Evolutionary conservation across 306 rosid species (phyloP).

Genomic region (Rosa rugosa): DNA sequence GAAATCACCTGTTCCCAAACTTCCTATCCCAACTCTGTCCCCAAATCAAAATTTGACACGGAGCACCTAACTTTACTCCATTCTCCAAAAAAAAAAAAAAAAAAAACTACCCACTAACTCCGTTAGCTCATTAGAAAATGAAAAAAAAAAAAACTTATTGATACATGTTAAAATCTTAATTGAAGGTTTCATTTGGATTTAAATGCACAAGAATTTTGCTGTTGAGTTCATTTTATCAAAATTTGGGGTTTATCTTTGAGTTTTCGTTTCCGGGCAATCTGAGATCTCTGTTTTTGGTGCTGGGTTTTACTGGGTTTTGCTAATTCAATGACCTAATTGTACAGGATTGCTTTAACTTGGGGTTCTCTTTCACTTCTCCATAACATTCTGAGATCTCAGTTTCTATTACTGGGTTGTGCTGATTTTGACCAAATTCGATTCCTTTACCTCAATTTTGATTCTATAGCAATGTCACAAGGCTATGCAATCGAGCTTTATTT

Average conservation of each 20-base stretch:
- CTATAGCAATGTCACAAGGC: slow-evolving; percentile 65
- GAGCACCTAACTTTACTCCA: too few species aligned
- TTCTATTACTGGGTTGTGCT: neutral
- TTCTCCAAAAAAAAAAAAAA: too few species aligned
- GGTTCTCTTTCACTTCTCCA: neutral
- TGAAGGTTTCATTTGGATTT: too few species aligned
- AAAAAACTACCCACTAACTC: too few species aligned
- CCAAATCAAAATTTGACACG: too few species aligned
- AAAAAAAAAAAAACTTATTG: too few species aligned
- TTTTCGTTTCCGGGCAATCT: slow-evolving; percentile 15
- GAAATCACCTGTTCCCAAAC: too few species aligned
- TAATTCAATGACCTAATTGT: neutral
- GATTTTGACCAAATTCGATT: slow-evolving; percentile 12
- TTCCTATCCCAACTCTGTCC: too few species aligned
- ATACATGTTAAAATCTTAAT: too few species aligned
- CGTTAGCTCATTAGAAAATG: too few species aligned
- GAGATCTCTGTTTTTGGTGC: slow-evolving; percentile 34
- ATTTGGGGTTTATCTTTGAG: neutral
- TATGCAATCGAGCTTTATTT: slow-evolving; percentile 89
- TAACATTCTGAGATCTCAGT: slow-evolving; percentile 29
- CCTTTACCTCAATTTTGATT: slow-evolving; percentile 6
- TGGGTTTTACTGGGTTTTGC: slow-evolving; percentile 27
- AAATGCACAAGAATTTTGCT: too few species aligned
- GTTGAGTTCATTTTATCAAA: too few species aligned
- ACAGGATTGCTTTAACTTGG: neutral